A percentile compares a stretch with the other conserved stretches of the same genome.
Evolutionary conservation across 805 yeast genomes (phyloP).

Genomic region (Nakazawaea laoshanensis): DNA sequence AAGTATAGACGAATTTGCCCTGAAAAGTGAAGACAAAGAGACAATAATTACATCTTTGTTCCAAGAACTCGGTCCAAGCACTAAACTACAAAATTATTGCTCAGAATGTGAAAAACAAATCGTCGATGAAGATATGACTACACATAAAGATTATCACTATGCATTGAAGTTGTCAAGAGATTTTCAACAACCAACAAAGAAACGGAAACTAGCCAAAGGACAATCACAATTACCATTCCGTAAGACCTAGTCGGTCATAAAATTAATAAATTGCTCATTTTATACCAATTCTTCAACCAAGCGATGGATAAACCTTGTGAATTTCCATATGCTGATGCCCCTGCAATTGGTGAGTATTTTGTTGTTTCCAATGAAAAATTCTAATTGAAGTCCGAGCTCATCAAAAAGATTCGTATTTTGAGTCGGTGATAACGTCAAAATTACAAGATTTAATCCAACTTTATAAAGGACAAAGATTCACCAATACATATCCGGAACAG

Average conservation of each 20-base stretch:
- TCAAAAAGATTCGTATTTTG: slow-evolving; percentile 80
- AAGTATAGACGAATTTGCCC: slow-evolving; percentile 19
- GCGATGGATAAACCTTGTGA: background rate
- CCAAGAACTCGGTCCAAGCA: background rate
- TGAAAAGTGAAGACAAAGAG: slow-evolving; percentile 2
- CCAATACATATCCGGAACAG: slow-evolving; percentile 56
- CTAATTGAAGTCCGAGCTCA: slow-evolving; percentile 59
- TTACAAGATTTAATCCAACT: slow-evolving; percentile 47
- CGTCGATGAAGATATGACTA: slow-evolving; percentile 6
- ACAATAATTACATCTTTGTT: background rate
- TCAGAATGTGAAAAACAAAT: slow-evolving; percentile 3
- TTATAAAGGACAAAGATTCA: slow-evolving; percentile 54
- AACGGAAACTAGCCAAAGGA: slow-evolving; percentile 8
- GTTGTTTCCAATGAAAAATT: background rate
- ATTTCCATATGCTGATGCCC: slow-evolving; percentile 75
- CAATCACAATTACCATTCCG: slow-evolving; percentile 10
- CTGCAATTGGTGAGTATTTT: slow-evolving; percentile 59
- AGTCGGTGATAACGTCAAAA: slow-evolving; percentile 42
- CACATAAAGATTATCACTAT: slow-evolving; percentile 11
- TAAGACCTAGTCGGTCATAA: background rate
- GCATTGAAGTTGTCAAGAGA: slow-evolving; percentile 10
- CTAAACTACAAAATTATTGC: slow-evolving; percentile 1
- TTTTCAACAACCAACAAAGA: slow-evolving; percentile 1
- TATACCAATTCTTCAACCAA: background rate
- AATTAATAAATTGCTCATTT: background rate